Conservation (phyloP, 179 eudicot genomes). For the Spergularia azorica region DNA sequence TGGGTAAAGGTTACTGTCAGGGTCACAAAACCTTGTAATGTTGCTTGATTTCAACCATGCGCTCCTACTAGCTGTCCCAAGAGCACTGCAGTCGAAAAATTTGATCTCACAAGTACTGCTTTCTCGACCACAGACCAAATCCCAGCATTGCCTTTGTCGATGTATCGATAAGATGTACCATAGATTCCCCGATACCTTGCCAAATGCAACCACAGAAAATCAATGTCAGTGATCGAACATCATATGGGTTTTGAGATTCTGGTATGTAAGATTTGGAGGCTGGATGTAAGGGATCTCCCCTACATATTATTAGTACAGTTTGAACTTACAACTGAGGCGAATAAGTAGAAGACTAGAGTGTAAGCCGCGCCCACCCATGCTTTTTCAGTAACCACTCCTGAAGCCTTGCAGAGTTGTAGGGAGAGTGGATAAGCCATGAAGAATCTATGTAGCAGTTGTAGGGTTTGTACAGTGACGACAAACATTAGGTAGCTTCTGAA, state of each 20-base stretch:
- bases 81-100: conserved; percentile 50
- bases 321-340: conserved; percentile 70
- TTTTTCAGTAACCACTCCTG: conserved; percentile 66
- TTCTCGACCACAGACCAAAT: conserved; percentile 40
- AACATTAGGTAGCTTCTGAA: conserved; percentile 52
- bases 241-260: neutral
- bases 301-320: neutral
- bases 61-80: conserved; percentile 30
- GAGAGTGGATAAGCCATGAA: conserved; percentile 55
- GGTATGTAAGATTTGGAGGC: no score
- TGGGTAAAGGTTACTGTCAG: conserved; percentile 33
- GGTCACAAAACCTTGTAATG: conserved; percentile 50
- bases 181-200: conserved; percentile 59
- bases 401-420: conserved; percentile 58
- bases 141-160: conserved; percentile 78
- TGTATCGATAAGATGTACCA: conserved; percentile 78
- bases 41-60: conserved; percentile 56
- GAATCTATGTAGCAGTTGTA: conserved; percentile 62
- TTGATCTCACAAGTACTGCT: conserved; percentile 34
- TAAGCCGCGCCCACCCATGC: conserved; percentile 85
- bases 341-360: conserved; percentile 67
- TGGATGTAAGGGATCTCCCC: no score
- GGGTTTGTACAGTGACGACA: conserved; percentile 34
- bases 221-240: neutral
- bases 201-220: neutral